Conservation (phyloP, 2,329 filamentous ascomycete genomes). For the Cyclaneusma minus region DNA sequence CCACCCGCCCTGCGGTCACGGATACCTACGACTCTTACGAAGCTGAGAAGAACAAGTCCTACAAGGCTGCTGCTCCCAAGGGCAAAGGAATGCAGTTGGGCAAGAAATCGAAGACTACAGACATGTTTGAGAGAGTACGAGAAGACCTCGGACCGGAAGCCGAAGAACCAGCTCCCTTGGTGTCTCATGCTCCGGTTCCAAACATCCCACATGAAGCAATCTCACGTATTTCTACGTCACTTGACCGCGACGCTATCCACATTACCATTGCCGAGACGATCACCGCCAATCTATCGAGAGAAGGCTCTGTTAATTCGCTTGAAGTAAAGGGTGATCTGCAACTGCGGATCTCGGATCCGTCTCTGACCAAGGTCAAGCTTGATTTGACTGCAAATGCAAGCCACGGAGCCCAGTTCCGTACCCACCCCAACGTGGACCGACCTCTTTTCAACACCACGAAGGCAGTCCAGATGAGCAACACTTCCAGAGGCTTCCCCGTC, state of each 20-base stretch:
- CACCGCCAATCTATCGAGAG: conserved; percentile 72
- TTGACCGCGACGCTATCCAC: conserved; percentile 74
- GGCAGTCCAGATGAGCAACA: conserved; percentile 79
- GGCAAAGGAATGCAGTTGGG: conserved; percentile 98
- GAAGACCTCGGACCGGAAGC: conserved; percentile 79
- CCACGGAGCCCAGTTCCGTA: conserved; percentile 80
- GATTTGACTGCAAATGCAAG: conserved; percentile 60
- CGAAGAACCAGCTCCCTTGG: conserved; percentile 57
- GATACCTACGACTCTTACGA: conserved; percentile 91
- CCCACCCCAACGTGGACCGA: conserved; percentile 93
- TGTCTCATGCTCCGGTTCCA: conserved; percentile 39
- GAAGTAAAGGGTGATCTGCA: conserved; percentile 86
- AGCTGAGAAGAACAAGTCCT: conserved; percentile 90
- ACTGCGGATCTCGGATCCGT: conserved; percentile 75
- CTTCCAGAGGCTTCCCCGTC: conserved; percentile 75
- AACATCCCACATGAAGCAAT: conserved; percentile 31
- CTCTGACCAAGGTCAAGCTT: conserved; percentile 84
- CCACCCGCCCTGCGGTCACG: conserved; percentile 53
- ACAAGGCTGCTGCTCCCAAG: conserved; percentile 53
- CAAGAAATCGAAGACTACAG: conserved; percentile 95
- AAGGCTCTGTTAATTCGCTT: conserved; percentile 74
- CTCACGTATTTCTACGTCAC: conserved; percentile 45
- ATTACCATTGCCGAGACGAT: conserved; percentile 83
- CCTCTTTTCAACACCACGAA: conserved; percentile 70
- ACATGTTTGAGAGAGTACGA: conserved; percentile 92